phyloP scores from a whole-genome alignment of 148 eudicot genomes.

The Heliosperma pusillum region DNA sequence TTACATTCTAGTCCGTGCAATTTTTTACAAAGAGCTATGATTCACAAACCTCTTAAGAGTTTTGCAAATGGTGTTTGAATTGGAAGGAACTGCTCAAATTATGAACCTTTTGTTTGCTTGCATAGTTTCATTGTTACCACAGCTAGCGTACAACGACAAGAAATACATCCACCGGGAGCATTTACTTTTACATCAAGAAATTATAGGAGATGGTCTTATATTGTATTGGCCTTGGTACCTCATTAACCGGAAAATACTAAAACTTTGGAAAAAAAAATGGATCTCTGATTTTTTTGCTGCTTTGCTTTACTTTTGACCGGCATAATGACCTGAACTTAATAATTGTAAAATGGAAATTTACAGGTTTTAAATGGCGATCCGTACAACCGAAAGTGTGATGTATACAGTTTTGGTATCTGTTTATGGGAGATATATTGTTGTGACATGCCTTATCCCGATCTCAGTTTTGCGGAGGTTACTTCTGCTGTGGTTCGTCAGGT shows the following conservation, averaged over 20 bases:
- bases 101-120: neutral
- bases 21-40: neutral
- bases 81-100: neutral
- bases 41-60: neutral
- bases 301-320: constrained; percentile 5
- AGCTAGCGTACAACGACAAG: neutral
- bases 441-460: constrained; percentile 99
- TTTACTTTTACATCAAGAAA: neutral
- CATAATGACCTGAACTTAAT: neutral
- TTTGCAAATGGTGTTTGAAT: neutral
- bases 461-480: constrained; percentile 95
- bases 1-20: neutral
- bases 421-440: constrained; percentile 96
- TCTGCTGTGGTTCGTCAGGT: constrained; percentile 99
- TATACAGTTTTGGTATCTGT: constrained; percentile 95
- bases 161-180: neutral
- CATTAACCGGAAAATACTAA: too few relatives aligned
- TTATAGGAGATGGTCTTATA: neutral
- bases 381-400: constrained; percentile 91
- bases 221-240: neutral
- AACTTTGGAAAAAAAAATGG: neutral
- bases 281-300: neutral
- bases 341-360: constrained; percentile 8
- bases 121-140: neutral
- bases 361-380: constrained; percentile 95